Evolutionary conservation across 192 early-diverging fungal species (phyloP).

Genomic region (Backusella luteola): DNA sequence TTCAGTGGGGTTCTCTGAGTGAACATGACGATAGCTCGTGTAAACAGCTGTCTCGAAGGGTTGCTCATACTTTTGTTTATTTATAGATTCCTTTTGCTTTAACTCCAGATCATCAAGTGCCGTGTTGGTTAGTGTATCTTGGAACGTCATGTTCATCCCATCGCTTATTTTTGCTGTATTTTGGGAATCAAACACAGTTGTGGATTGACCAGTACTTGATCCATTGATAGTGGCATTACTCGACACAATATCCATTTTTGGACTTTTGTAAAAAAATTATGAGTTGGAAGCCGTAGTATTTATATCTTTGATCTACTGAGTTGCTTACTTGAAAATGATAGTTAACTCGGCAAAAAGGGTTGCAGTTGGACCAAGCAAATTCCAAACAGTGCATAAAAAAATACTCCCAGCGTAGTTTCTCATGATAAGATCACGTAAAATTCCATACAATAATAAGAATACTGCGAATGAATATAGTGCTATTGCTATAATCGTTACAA

Average conservation of each 20-base stretch:
- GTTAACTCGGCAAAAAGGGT: slow-evolving; percentile 14
- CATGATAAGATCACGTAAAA: slow-evolving; percentile 24
- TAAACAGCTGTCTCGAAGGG: no score
- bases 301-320: not conserved
- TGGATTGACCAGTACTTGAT: not conserved
- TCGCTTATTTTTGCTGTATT: not conserved
- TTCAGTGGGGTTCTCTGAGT: no score
- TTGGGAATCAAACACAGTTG: not conserved
- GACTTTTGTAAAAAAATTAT: not conserved
- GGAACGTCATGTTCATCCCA: not conserved
- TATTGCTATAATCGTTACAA: slow-evolving; percentile 18
- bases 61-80: no score
- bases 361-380: slow-evolving; percentile 13
- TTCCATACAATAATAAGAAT: slow-evolving; percentile 33
- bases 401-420: slow-evolving; percentile 12
- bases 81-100: not conserved
- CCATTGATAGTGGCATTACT: not conserved
- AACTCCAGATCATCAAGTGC: slow-evolving; percentile 7
- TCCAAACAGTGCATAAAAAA: slow-evolving; percentile 21
- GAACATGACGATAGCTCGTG: no score
- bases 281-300: not conserved
- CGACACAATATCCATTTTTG: not conserved
- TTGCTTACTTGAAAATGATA: slow-evolving; percentile 21
- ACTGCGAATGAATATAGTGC: slow-evolving; percentile 16
- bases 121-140: slow-evolving; percentile 9